Conservation (phyloP, 148 eudicot species). For the Beta vulgaris region DNA sequence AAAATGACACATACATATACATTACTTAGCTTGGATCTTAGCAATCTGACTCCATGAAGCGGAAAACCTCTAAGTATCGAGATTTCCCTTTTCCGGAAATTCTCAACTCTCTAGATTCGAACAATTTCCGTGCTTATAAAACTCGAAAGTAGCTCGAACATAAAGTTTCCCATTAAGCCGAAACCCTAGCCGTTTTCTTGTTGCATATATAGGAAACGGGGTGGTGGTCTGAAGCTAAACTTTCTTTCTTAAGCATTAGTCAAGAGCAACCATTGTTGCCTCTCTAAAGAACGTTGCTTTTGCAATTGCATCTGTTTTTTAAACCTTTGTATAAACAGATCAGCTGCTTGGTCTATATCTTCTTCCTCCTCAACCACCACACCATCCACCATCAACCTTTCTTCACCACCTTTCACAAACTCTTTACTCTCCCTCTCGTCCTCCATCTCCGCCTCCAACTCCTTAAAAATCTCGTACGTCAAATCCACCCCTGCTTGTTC, state of each 20-base stretch:
- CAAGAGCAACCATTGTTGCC: slow-evolving; percentile 13
- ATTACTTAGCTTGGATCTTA: too few species aligned
- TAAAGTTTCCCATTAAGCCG: too few species aligned
- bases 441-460: slow-evolving; percentile 24
- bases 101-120: too few species aligned
- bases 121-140: too few species aligned
- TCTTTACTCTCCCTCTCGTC: slow-evolving; percentile 7
- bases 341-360: slow-evolving; percentile 41
- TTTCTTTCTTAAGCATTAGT: slow-evolving; percentile 17
- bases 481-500: slow-evolving; percentile 1
- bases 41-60: too few species aligned
- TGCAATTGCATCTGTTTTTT: slow-evolving; percentile 33
- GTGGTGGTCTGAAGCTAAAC: too few species aligned
- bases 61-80: too few species aligned
- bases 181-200: too few species aligned
- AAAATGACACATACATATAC: slow-evolving; percentile 5
- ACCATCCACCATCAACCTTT: background rate
- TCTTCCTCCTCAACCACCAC: slow-evolving; percentile 24
- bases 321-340: slow-evolving; percentile 43
- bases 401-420: background rate
- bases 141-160: too few species aligned
- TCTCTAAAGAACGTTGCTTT: slow-evolving; percentile 29
- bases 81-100: too few species aligned
- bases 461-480: slow-evolving; percentile 23
- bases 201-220: too few species aligned